Conservation (phyloP, 129 eudicot genomes). For the Lonicera japonica region DNA sequence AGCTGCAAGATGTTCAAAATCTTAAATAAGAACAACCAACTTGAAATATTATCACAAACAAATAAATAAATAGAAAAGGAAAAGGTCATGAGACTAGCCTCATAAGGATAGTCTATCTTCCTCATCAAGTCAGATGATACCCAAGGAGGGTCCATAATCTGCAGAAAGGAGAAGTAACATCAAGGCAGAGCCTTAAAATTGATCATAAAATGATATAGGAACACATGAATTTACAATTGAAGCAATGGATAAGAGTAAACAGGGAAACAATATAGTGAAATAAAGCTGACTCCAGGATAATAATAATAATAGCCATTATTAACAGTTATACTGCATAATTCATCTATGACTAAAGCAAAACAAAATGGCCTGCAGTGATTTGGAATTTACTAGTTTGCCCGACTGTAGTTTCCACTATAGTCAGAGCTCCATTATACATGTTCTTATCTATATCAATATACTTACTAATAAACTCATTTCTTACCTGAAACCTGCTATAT, state of each 20-base stretch:
- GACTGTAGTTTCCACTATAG: too few species aligned
- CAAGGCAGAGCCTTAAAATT: not conserved
- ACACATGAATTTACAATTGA: not conserved
- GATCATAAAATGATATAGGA: not conserved
- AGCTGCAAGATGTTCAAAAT: not conserved
- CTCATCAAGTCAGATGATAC: slow-evolving; percentile 75
- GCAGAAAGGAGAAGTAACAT: slow-evolving; percentile 10
- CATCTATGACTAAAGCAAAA: too few species aligned
- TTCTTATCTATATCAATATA: too few species aligned
- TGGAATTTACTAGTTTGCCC: too few species aligned
- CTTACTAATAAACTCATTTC: too few species aligned
- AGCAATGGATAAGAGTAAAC: not conserved
- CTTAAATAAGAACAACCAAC: not conserved
- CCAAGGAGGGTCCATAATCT: slow-evolving; percentile 98
- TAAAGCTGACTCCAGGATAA: not conserved
- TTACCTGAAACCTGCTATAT: too few species aligned
- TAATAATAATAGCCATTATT: too few species aligned
- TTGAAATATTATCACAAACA: not conserved
- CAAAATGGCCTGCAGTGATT: too few species aligned
- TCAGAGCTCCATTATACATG: too few species aligned
- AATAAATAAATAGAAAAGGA: not conserved
- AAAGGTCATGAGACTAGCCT: slow-evolving; percentile 36
- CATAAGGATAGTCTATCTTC: slow-evolving; percentile 87
- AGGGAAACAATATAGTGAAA: not conserved
- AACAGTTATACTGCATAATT: too few species aligned